These are phyloP conservation scores for Aspergillus awamori DNA, from an alignment of 2,329 filamentous ascomycete genomes.

Conservation along the genomic window DNA sequence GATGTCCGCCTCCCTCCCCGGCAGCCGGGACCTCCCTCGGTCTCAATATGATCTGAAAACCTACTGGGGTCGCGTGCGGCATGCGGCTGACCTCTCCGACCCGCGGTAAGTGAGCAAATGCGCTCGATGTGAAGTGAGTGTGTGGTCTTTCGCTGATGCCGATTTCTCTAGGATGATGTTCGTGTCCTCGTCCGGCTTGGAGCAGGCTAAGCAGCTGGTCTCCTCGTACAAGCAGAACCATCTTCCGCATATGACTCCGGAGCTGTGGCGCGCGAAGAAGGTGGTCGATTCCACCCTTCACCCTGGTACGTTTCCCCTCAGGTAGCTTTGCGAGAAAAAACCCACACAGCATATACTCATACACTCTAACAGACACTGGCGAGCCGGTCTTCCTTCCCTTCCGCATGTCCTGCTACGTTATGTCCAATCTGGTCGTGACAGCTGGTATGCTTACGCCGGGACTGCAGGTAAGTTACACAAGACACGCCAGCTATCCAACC, in stretches of 20 bases:
- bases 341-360: not conserved
- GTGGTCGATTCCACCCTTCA: constrained; percentile 95
- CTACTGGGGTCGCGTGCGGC: constrained; percentile 92
- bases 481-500: not conserved
- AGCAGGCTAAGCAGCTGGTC: constrained; percentile 81
- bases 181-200: constrained; percentile 74
- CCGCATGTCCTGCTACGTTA: constrained; percentile 93
- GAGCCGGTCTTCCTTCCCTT: constrained; percentile 91
- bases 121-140: not conserved
- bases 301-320: constrained; percentile 66
- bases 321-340: no score
- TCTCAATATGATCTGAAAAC: constrained; percentile 92
- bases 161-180: constrained; percentile 72
- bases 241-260: constrained; percentile 77
- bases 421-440: constrained; percentile 92
- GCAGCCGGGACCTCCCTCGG: constrained; percentile 77
- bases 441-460: constrained; percentile 95
- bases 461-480: constrained; percentile 60
- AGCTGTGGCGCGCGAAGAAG: constrained; percentile 95
- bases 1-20: constrained; percentile 66
- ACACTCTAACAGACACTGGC: constrained; percentile 71
- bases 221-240: constrained; percentile 85
- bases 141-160: constrained; percentile 11
- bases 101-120: constrained; percentile 72
- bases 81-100: constrained; percentile 87